phyloP scores from a whole-genome alignment of 257 asterid genomes.

The Primulina huaijiensis region DNA sequence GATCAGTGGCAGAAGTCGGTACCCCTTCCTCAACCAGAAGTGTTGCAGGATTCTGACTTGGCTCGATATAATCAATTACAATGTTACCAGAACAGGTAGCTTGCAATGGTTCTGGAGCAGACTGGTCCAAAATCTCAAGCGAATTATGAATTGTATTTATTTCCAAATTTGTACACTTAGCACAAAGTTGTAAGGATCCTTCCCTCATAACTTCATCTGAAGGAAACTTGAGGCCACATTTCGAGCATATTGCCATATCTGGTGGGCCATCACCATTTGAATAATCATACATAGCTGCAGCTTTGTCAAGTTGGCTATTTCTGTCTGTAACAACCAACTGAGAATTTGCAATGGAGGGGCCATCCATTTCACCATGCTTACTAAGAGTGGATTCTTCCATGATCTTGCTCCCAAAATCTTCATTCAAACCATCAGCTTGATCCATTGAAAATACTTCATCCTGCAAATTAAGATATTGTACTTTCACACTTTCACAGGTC shows the following conservation, averaged over 20 bases:
- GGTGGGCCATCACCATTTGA: slow-evolving; percentile 31
- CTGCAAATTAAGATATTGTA: slow-evolving; percentile 32
- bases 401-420: slow-evolving; percentile 33
- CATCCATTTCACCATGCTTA: slow-evolving; percentile 32
- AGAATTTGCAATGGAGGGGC: slow-evolving; percentile 27
- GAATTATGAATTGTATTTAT: slow-evolving; percentile 33
- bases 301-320: slow-evolving; percentile 32
- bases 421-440: slow-evolving; percentile 43
- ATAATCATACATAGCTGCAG: slow-evolving; percentile 28
- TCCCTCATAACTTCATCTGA: slow-evolving; percentile 39
- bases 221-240: slow-evolving; percentile 45
- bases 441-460: slow-evolving; percentile 75
- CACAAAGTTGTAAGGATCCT: slow-evolving; percentile 55
- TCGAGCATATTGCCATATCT: slow-evolving; percentile 50
- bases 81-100: slow-evolving; percentile 32
- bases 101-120: slow-evolving; percentile 37
- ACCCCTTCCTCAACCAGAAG: slow-evolving; percentile 33
- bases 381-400: slow-evolving; percentile 33
- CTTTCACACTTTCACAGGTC: slow-evolving; percentile 39
- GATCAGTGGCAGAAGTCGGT: slow-evolving; percentile 23
- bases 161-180: slow-evolving; percentile 48
- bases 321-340: slow-evolving; percentile 31
- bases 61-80: slow-evolving; percentile 26
- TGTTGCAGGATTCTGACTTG: slow-evolving; percentile 33
- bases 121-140: slow-evolving; percentile 31